A percentile compares a stretch with the other conserved stretches of the same genome.
Conservation (phyloP, 441 rosid genomes). For the Francoa sonchifolia region DNA sequence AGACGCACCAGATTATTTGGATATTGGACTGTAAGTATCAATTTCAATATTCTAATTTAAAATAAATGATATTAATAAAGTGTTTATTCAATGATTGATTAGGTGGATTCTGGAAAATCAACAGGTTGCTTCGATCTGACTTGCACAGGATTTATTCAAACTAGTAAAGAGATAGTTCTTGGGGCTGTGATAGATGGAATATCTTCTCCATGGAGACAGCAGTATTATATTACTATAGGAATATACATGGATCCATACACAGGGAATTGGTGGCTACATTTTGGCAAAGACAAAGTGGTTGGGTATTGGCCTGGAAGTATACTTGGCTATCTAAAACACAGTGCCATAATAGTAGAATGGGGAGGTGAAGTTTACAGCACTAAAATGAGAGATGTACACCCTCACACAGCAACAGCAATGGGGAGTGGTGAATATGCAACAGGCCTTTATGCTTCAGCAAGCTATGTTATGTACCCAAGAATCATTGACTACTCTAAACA, state of each 20-base stretch:
- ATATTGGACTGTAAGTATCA: conserved; percentile 56
- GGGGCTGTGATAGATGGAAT: conserved; percentile 55
- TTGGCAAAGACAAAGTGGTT: conserved; percentile 26
- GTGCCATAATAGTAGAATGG: conserved; percentile 47
- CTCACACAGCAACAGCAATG: conserved; percentile 53
- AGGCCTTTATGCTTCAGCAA: conserved; percentile 16
- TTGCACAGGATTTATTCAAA: conserved; percentile 72
- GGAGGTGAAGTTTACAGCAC: conserved; percentile 67
- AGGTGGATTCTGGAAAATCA: conserved; percentile 37
- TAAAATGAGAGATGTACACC: conserved; percentile 26
- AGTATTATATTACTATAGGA: conserved; percentile 32
- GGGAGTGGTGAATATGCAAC: conserved; percentile 49
- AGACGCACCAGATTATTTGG: conserved; percentile 35
- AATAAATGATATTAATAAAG: neutral
- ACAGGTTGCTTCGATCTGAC: conserved; percentile 69
- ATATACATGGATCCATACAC: conserved; percentile 37
- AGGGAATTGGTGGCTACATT: conserved; percentile 53
- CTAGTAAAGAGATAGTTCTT: conserved; percentile 33
- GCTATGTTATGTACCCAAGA: conserved; percentile 33
- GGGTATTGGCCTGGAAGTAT: conserved; percentile 54
- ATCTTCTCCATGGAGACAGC: conserved; percentile 23
- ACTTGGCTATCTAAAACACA: conserved; percentile 19
- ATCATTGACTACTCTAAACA: conserved; percentile 31
- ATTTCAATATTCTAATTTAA: neutral
- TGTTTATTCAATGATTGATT: conserved; percentile 7